Evolutionary conservation across 805 yeast species (phyloP).

Genomic region (Wickerhamiella sorbophila): DNA sequence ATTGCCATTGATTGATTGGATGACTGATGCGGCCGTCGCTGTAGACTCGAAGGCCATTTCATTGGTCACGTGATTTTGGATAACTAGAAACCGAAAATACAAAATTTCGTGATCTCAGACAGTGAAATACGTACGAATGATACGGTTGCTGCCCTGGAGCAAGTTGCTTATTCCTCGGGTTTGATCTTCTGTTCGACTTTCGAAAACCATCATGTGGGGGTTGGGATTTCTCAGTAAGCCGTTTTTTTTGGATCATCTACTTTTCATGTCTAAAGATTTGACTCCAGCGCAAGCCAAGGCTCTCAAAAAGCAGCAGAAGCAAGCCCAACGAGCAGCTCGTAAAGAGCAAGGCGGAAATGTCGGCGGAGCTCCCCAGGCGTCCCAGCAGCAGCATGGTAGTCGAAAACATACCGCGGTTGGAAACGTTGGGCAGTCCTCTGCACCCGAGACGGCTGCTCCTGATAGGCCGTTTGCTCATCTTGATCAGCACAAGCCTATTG

Average conservation of each 20-base stretch:
- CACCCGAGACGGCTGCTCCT: slow-evolving; percentile 30
- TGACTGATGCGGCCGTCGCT: background rate
- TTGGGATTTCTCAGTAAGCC: background rate
- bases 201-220: too few species aligned
- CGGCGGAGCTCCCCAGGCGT: slow-evolving; percentile 18
- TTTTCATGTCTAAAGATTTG: slow-evolving; percentile 20
- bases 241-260: background rate
- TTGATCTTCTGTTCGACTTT: too few species aligned
- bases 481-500: slow-evolving; percentile 23
- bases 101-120: slow-evolving; percentile 2
- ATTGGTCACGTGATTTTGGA: background rate
- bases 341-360: slow-evolving; percentile 44
- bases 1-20: slow-evolving; percentile 10
- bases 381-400: slow-evolving; percentile 21
- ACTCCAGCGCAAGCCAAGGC: slow-evolving; percentile 78
- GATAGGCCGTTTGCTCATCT: slow-evolving; percentile 31
- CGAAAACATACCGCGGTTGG: slow-evolving; percentile 1
- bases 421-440: background rate
- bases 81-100: background rate
- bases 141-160: too few species aligned
- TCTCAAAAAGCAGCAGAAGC: slow-evolving; percentile 75
- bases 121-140: slow-evolving; percentile 4
- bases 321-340: slow-evolving; percentile 81
- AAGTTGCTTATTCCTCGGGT: too few species aligned
- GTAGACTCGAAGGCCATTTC: background rate